phyloP scores from a whole-genome alignment of 805 yeast genomes.

The Wickerhamiella spandovensis region DNA sequence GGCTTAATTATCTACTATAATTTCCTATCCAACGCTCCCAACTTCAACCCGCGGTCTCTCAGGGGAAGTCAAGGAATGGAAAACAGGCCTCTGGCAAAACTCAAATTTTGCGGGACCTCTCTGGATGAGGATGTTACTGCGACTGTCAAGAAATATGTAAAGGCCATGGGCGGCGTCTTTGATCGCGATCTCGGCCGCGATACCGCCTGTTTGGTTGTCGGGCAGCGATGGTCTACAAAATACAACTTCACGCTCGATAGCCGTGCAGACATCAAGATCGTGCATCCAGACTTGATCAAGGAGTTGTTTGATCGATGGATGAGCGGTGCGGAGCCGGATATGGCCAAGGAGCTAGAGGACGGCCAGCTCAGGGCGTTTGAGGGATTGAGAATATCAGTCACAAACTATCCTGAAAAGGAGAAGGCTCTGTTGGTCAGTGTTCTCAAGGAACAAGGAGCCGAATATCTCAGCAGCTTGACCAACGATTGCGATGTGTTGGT shows the following conservation, averaged over 20 bases:
- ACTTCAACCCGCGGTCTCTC: background rate
- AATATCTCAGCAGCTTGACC: constrained; percentile 19
- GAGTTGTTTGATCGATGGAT: constrained; percentile 40
- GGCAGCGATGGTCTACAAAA: constrained; percentile 38
- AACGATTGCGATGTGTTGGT: constrained; percentile 21
- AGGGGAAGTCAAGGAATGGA: background rate
- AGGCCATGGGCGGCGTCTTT: constrained; percentile 16
- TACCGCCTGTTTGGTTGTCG: constrained; percentile 35
- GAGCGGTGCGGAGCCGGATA: constrained; percentile 32
- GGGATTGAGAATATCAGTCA: constrained; percentile 26
- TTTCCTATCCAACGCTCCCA: background rate
- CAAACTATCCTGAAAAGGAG: constrained; percentile 25
- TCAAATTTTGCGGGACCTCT: constrained; percentile 9
- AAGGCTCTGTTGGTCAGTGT: constrained; percentile 15
- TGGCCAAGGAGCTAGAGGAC: constrained; percentile 15
- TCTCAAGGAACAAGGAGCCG: constrained; percentile 26
- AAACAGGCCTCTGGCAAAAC: background rate
- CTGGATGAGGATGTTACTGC: constrained; percentile 12
- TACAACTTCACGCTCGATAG: constrained; percentile 35
- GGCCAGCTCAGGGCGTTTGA: constrained; percentile 20
- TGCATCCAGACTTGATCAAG: constrained; percentile 35
- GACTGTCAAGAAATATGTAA: constrained; percentile 6
- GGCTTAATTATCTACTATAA: background rate
- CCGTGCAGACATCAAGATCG: constrained; percentile 40
- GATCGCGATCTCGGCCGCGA: constrained; percentile 5